A percentile compares a stretch with the other conserved stretches of the same genome.
phyloP scores from a whole-genome alignment of 1,139 yeast genomes.

The Saccharomyces hybrid region DNA sequence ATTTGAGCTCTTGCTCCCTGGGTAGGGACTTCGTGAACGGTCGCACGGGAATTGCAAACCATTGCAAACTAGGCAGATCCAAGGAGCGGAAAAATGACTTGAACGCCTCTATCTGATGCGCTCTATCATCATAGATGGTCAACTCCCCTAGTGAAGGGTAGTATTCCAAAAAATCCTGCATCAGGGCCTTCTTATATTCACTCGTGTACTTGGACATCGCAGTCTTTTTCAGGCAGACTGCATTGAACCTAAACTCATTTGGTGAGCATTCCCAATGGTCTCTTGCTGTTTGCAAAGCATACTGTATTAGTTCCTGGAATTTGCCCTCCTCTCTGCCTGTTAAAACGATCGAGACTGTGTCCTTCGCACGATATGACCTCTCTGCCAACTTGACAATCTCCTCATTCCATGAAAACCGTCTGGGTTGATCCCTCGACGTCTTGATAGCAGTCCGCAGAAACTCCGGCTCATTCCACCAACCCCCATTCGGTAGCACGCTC shows the following conservation, averaged over 20 bases:
- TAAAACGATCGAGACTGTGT: constrained; percentile 35
- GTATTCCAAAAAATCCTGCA: constrained; percentile 32
- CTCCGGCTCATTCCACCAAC: constrained; percentile 42
- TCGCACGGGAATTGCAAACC: constrained; percentile 19
- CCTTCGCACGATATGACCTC: constrained; percentile 31
- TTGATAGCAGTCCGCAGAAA: constrained; percentile 20
- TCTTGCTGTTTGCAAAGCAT: constrained; percentile 1
- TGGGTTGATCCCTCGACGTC: background rate
- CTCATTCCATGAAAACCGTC: constrained; percentile 33
- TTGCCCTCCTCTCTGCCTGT: constrained; percentile 36
- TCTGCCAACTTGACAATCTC: constrained; percentile 33
- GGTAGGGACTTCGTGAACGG: constrained; percentile 7
- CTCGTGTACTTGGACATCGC: constrained; percentile 28
- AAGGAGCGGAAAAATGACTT: constrained; percentile 24
- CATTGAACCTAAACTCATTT: constrained; percentile 33
- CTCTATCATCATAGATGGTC: constrained; percentile 38
- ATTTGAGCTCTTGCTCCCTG: background rate
- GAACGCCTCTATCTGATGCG: constrained; percentile 34
- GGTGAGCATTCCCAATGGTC: background rate
- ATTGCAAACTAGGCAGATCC: constrained; percentile 9
- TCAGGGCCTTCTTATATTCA: constrained; percentile 33
- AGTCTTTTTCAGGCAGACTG: constrained; percentile 34
- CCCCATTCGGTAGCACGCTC: constrained; percentile 31
- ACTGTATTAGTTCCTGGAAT: constrained; percentile 28
- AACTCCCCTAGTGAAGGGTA: constrained; percentile 31